A percentile compares a stretch with the other conserved stretches of the same genome.
Conservation (phyloP, 2,329 filamentous ascomycete genomes). For the Nemania diffusa region DNA sequence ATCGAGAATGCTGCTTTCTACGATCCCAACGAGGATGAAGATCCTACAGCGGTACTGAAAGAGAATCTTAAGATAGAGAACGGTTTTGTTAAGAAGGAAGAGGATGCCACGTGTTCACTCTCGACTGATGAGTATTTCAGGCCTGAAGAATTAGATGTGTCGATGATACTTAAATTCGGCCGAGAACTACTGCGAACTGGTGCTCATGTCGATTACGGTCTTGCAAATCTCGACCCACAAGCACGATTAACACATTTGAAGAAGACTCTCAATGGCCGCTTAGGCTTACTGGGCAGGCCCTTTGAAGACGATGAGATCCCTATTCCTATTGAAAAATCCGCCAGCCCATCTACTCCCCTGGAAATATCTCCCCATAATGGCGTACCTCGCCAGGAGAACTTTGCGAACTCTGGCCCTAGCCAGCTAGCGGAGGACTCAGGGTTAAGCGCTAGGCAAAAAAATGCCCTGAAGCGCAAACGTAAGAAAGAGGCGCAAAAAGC, state of each 20-base stretch:
- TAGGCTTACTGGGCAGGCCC: conserved; percentile 86
- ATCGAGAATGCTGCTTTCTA: conserved; percentile 87
- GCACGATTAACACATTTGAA: conserved; percentile 87
- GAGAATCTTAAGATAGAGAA: conserved; percentile 56
- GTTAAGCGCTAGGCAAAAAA: conserved; percentile 91
- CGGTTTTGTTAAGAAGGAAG: conserved; percentile 68
- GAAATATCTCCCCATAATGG: conserved; percentile 52
- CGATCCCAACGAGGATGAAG: conserved; percentile 85
- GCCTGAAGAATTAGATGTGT: conserved; percentile 80
- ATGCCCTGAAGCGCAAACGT: conserved; percentile 91
- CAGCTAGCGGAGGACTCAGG: conserved; percentile 70
- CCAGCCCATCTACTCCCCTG: conserved; percentile 58
- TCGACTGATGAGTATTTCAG: conserved; percentile 72
- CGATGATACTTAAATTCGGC: conserved; percentile 82
- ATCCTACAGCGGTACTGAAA: conserved; percentile 55
- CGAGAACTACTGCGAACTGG: conserved; percentile 86
- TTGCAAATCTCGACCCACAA: conserved; percentile 83
- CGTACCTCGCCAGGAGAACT: conserved; percentile 52
- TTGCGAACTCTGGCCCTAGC: conserved; percentile 50
- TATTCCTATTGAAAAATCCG: conserved; percentile 68
- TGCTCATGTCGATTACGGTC: conserved; percentile 79
- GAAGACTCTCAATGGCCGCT: conserved; percentile 82
- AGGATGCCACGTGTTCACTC: conserved; percentile 62
- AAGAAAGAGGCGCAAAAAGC: conserved; percentile 91
- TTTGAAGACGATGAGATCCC: conserved; percentile 84